A percentile compares a stretch with the other conserved stretches of the same genome.
These are phyloP conservation scores for Terana coerulea DNA, from an alignment of 768 basidiomycete species.

Conservation along the genomic window DNA sequence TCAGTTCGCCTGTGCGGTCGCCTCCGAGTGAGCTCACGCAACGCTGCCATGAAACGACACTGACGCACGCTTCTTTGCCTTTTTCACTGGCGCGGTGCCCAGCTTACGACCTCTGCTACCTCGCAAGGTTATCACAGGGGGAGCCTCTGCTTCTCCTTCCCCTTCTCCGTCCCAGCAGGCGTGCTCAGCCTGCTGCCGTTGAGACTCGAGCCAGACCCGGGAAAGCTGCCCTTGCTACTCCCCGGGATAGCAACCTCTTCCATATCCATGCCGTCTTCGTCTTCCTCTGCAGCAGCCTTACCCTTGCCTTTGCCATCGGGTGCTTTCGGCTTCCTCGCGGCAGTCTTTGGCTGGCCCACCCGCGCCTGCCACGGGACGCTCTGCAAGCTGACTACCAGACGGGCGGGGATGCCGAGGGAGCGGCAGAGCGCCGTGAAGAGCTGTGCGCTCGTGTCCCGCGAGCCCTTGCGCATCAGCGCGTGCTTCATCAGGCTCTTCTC, in stretches of 20 bases:
- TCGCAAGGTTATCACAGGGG: constrained; percentile 54
- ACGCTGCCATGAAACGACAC: not conserved
- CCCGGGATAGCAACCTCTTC: constrained; percentile 32
- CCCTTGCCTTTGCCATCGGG: constrained; percentile 35
- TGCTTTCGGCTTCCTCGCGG: constrained; percentile 29
- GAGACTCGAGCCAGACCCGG: constrained; percentile 39
- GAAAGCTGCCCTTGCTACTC: constrained; percentile 23
- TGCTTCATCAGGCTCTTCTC: constrained; percentile 93
- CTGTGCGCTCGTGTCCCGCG: constrained; percentile 83
- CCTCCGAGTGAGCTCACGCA: not conserved
- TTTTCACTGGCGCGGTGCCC: constrained; percentile 22
- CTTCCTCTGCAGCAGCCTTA: constrained; percentile 29
- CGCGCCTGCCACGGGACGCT: constrained; percentile 85
- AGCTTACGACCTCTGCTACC: constrained; percentile 48
- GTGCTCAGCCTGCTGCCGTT: constrained; percentile 31
- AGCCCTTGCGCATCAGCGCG: constrained; percentile 73
- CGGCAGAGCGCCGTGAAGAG: constrained; percentile 90
- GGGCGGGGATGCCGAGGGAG: constrained; percentile 78
- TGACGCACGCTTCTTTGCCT: constrained; percentile 11
- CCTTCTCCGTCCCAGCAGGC: constrained; percentile 39
- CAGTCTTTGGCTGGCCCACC: constrained; percentile 52
- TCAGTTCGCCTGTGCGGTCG: constrained; percentile 18
- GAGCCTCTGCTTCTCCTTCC: constrained; percentile 54
- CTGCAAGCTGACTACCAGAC: constrained; percentile 88
- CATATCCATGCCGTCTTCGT: constrained; percentile 35